Evolutionary conservation across 495 filamentous ascomycete genomes (phyloP), one percentile per base, ranked within the genome.

Genomic region (Hyaloscypha hepaticicola): DNA sequence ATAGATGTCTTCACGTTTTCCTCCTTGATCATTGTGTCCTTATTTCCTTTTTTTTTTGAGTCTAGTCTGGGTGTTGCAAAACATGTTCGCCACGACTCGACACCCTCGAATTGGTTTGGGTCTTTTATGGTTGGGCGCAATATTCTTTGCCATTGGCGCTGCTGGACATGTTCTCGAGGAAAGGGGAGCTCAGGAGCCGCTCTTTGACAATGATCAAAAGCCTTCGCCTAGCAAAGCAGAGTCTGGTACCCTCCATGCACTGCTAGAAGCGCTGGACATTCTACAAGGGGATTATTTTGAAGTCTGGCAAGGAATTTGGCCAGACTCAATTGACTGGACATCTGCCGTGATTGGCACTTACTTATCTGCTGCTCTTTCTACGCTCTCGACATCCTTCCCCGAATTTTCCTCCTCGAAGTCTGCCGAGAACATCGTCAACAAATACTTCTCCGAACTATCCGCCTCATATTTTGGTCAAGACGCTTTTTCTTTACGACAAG

Each of bases 251-350:
- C 55, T 76, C 34, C 55, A 71, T 2, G 71, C 68, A 61, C 73
- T 91, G 19, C 72, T 90, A 19, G 72, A 80, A 22, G 87, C 89
- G 8, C 80, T 96, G 50, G 77, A 85, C 65, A 85, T 87, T 24
- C 88, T 96, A 84, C 91, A 98, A 73, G 78, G 82, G 28, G 73
- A 80, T 19, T 96, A 89, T 75, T 98, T 96, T 74, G 79, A 87
- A 58, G 73, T 88, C 28, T 89, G 89, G 83, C 73, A 88, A 16
- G 93, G 92, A 26, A 92, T 84, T 19, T 98, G 93, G 92, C 92
- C 95, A 11, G 78, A 78, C 11, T 83, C 89, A 19, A 97, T 96
- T 66, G 95, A 98, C 80, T 98, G 94, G 94, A 98, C 94, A 1
- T 87, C 88, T 6, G 94, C 95, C 1, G 91, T 97, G 5, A 77